Percentiles rank a stretch among this genome's conserved stretches.
Conservation (phyloP, 1,284 basidiomycete genomes). For the Cerrena zonata region DNA sequence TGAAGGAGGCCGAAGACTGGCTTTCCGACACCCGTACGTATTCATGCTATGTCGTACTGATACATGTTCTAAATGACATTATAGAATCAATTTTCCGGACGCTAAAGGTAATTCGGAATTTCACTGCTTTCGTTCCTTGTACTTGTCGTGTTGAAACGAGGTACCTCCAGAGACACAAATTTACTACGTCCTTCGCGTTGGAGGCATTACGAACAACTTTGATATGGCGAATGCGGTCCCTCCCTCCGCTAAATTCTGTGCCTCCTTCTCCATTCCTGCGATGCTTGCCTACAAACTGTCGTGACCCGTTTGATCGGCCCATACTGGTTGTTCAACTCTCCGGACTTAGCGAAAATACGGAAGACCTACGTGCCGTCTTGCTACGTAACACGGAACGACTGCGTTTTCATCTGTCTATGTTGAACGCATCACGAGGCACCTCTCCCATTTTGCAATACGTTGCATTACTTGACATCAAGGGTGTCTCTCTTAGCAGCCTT, state of each 20-base stretch:
- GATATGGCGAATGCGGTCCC: slow-evolving; percentile 50
- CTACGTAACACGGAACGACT: slow-evolving; percentile 50
- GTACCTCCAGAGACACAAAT: slow-evolving; percentile 53
- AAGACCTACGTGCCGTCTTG: slow-evolving; percentile 37
- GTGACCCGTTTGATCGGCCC: slow-evolving; percentile 60
- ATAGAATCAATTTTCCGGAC: slow-evolving; percentile 63
- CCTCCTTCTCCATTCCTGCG: slow-evolving; percentile 30
- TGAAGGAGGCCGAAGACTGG: slow-evolving; percentile 53
- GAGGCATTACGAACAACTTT: slow-evolving; percentile 52
- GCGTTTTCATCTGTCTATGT: slow-evolving; percentile 43
- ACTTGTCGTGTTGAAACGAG: slow-evolving; percentile 12
- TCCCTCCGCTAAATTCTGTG: slow-evolving; percentile 33
- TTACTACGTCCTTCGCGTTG: slow-evolving; percentile 57
- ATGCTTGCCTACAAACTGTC: slow-evolving; percentile 46
- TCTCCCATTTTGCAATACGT: slow-evolving; percentile 58
- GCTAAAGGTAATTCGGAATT: slow-evolving; percentile 42
- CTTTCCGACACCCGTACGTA: slow-evolving; percentile 44
- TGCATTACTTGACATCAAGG: slow-evolving; percentile 61
- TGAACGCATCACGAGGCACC: slow-evolving; percentile 26
- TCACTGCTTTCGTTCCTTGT: background rate
- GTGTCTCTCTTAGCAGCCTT: slow-evolving; percentile 50
- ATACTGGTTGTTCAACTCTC: slow-evolving; percentile 45
- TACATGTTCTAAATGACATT: background rate
- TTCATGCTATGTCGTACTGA: slow-evolving; percentile 5
- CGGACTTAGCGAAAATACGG: slow-evolving; percentile 31